Evolutionary conservation across 108 stramenopile species (phyloP).

Genomic region (Ochromonas danica): DNA sequence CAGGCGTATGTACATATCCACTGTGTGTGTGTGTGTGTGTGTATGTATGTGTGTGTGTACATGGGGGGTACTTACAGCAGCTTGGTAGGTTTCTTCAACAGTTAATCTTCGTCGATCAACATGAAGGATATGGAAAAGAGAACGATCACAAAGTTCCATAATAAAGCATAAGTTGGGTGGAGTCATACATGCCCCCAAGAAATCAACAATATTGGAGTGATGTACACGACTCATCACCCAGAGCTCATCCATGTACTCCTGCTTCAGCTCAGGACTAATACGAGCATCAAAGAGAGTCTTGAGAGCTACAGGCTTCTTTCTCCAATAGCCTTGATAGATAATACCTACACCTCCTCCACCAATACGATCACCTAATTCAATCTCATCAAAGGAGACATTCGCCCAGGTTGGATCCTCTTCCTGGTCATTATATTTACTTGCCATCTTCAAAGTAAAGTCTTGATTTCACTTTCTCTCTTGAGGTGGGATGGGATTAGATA

Average conservation of each 20-base stretch:
- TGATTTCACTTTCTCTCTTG: too few species aligned
- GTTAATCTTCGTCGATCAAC: neutral
- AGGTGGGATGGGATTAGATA: too few species aligned
- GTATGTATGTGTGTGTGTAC: too few species aligned
- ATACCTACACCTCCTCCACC: constrained; percentile 59
- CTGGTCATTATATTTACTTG: too few species aligned
- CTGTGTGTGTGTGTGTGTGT: too few species aligned
- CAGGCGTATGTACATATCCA: too few species aligned
- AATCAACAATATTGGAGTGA: constrained; percentile 53
- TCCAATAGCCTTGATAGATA: constrained; percentile 44
- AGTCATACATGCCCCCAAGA: constrained; percentile 50
- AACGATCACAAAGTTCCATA: constrained; percentile 42
- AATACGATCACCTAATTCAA: constrained; percentile 46
- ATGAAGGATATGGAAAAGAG: constrained; percentile 38
- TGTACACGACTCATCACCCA: constrained; percentile 45
- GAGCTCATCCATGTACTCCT: constrained; percentile 59
- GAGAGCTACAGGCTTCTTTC: constrained; percentile 42
- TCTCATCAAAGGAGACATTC: neutral
- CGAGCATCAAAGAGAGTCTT: constrained; percentile 57
- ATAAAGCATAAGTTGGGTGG: constrained; percentile 46
- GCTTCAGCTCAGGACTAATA: constrained; percentile 41
- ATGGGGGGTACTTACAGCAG: constrained; percentile 7
- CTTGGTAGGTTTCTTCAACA: neutral
- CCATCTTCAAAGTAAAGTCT: too few species aligned
- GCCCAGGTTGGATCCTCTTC: too few species aligned